Evolutionary conservation across 768 basidiomycete genomes (phyloP).

Genomic region (Trametes cubensis): DNA sequence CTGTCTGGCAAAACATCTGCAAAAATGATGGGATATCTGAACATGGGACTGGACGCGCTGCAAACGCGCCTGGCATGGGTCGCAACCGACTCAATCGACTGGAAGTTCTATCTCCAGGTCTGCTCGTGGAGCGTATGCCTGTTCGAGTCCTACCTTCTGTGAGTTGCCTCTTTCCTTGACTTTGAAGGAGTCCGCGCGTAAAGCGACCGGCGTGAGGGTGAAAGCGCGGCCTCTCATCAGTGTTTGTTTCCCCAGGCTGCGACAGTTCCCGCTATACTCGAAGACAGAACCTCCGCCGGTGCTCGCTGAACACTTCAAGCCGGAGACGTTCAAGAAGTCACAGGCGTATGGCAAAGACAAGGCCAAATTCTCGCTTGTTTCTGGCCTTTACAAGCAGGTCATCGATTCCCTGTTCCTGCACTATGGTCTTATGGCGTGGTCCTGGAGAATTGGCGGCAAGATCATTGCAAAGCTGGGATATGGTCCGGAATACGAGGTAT

Average conservation of each 20-base stretch:
- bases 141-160: slow-evolving; percentile 90
- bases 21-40: slow-evolving; percentile 30
- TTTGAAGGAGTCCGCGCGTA: neutral
- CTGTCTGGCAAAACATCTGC: no score
- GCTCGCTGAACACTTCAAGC: slow-evolving; percentile 67
- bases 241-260: slow-evolving; percentile 43
- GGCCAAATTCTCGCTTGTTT: slow-evolving; percentile 76
- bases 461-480: slow-evolving; percentile 60
- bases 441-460: slow-evolving; percentile 69
- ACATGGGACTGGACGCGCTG: slow-evolving; percentile 45
- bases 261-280: slow-evolving; percentile 86
- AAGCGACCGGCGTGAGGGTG: neutral
- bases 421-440: slow-evolving; percentile 80
- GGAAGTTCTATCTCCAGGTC: slow-evolving; percentile 78
- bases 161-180: slow-evolving; percentile 33
- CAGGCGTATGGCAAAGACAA: slow-evolving; percentile 93
- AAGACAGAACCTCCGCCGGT: slow-evolving; percentile 72
- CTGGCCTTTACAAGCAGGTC: slow-evolving; percentile 72
- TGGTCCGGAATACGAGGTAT: slow-evolving; percentile 71
- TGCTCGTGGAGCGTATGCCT: slow-evolving; percentile 79
- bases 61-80: slow-evolving; percentile 74
- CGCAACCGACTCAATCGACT: slow-evolving; percentile 70
- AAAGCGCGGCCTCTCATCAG: neutral
- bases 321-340: slow-evolving; percentile 81
- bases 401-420: slow-evolving; percentile 73